Evolutionary conservation across 352 stramenopile species (phyloP), one percentile per base, ranked within the genome.

Genomic region (Phytophthora podocarpi): DNA sequence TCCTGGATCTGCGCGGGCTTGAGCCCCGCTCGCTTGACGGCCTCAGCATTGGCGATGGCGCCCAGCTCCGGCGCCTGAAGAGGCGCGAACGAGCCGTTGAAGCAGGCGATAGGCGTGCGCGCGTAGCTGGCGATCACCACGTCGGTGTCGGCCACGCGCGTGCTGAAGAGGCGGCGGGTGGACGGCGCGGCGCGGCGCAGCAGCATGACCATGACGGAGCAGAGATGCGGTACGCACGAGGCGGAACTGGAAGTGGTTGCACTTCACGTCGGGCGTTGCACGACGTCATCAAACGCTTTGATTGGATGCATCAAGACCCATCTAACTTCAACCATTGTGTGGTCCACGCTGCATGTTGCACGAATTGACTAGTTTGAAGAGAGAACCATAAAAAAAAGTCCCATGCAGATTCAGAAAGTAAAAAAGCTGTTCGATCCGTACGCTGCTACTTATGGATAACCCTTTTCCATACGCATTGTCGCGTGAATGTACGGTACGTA

Each of bases 101-200:
- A 98, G 60, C 91, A 94, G 12, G 87, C 95, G 58, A 99, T 98
- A n/a, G 97, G 96, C 35, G 97, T 99, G 23, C 97, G 87, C 41
- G 93, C 93, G 59, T 98, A 96, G 68, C 86, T 95, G 42, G 95
- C 93, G 59, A 99, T 98, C 18, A 99, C 96, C 21, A 95, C 89
- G 65, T 98, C 93, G 54, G 64, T 67, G 41, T 64, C 64, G 16
- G 86, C 87, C 65, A 75, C 84, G 26, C 82, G 79, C 51, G 72
- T 89, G 43, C 80, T 91, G 67, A 81, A 91, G 64, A 89, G 70
- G 18, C 83, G 87, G 58, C 80, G 76, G 35, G 51, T 40, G n/a
- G 39, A 46, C 6, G 62, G 26, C 1, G 56, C 24, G n/a, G 39
- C 42, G 39, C 53, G 51, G 21, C 61, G 67, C 15, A 72, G 11